Percentiles rank a stretch among this genome's conserved stretches.
phyloP scores from a whole-genome alignment of 2,329 filamentous ascomycete species.

The Xylaria sp. region DNA sequence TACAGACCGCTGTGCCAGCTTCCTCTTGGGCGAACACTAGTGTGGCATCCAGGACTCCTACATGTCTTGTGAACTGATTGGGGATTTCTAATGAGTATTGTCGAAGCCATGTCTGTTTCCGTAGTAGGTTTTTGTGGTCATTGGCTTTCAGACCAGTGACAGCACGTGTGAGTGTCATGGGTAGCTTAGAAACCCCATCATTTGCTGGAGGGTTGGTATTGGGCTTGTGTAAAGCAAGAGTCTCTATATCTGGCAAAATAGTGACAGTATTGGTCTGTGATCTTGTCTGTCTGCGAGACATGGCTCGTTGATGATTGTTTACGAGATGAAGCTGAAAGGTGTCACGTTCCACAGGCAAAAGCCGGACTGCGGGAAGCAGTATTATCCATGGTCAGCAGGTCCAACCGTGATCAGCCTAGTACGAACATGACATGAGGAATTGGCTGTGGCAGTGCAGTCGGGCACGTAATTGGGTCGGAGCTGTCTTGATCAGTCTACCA shows the following conservation, averaged over 20 bases:
- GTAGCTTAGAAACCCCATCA: neutral
- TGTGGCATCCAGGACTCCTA: slow-evolving; percentile 5
- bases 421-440: neutral
- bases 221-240: neutral
- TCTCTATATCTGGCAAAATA: neutral
- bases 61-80: neutral
- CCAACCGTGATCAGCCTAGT: slow-evolving; percentile 1
- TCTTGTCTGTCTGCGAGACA: slow-evolving; percentile 17
- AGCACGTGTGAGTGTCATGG: neutral
- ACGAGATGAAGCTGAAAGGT: neutral
- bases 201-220: neutral
- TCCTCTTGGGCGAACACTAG: slow-evolving; percentile 22
- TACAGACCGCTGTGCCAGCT: slow-evolving; percentile 19
- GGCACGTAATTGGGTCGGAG: neutral
- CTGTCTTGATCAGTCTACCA: neutral
- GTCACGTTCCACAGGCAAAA: neutral
- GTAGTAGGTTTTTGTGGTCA: slow-evolving; percentile 7
- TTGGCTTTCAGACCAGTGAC: slow-evolving; percentile 12
- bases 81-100: slow-evolving; percentile 12
- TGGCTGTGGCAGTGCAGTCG: neutral
- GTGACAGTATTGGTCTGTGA: slow-evolving; percentile 4
- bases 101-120: slow-evolving; percentile 19
- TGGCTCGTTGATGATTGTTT: neutral
- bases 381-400: neutral
- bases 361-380: neutral